phyloP scores from a whole-genome alignment of 768 basidiomycete species.

The Arthromyces matolae region DNA sequence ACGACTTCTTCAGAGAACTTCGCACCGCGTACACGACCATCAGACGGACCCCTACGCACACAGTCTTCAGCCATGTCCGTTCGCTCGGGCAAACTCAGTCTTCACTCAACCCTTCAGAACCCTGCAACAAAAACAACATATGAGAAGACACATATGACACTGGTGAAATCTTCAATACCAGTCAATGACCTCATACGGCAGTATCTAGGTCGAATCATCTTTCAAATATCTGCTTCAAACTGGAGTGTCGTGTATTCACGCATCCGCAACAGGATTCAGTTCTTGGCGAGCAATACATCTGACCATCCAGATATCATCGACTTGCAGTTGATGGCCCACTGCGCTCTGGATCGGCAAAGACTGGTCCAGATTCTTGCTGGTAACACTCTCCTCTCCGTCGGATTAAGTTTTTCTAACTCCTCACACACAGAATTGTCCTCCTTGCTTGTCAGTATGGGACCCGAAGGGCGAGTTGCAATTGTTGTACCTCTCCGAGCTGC shows the following conservation, averaged over 20 bases:
- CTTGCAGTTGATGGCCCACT: conserved; percentile 72
- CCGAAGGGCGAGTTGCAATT: conserved; percentile 67
- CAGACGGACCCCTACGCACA: conserved; percentile 28
- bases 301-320: conserved; percentile 64
- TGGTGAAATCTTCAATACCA: conserved; percentile 49
- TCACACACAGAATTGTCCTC: conserved; percentile 63
- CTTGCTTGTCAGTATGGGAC: conserved; percentile 77
- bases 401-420: conserved; percentile 1
- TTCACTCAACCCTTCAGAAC: conserved; percentile 40
- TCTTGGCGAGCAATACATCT: conserved; percentile 46
- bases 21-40: conserved; percentile 1
- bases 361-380: conserved; percentile 71
- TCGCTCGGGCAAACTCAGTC: conserved; percentile 31
- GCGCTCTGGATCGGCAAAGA: conserved; percentile 65
- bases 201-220: conserved; percentile 76
- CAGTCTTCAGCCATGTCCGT: conserved; percentile 43
- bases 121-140: conserved; percentile 40
- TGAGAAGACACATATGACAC: conserved; percentile 60
- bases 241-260: conserved; percentile 76
- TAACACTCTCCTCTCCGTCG: conserved; percentile 23
- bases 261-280: conserved; percentile 65
- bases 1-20: conserved; percentile 8
- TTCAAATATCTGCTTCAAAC: conserved; percentile 83
- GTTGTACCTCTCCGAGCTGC: conserved; percentile 71
- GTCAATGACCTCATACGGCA: conserved; percentile 64